These are phyloP conservation scores for Phytophthora pinifolia DNA, from an alignment of 352 stramenopile genomes.

Conservation along the genomic window DNA sequence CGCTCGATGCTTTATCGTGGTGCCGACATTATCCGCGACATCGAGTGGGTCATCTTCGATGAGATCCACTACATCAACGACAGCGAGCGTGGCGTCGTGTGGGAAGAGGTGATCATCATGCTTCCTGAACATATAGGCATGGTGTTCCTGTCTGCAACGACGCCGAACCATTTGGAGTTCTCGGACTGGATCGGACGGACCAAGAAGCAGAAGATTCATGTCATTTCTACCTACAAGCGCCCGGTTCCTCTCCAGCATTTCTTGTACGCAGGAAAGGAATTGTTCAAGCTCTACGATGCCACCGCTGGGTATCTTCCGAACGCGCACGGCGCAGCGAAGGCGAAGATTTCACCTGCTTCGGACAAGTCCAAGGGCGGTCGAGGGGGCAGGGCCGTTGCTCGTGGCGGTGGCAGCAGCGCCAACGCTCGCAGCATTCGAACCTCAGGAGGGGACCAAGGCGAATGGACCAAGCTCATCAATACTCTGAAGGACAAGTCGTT, in stretches of 20 bases:
- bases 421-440: constrained; percentile 54
- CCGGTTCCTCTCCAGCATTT: constrained; percentile 97
- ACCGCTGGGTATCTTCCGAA: constrained; percentile 53
- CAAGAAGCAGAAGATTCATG: constrained; percentile 96
- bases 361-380: constrained; percentile 56
- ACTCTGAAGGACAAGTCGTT: constrained; percentile 90
- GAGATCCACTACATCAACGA: constrained; percentile 99
- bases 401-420: constrained; percentile 40
- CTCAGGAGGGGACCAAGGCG: constrained; percentile 66
- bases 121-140: constrained; percentile 96
- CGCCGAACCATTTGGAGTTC: constrained; percentile 98
- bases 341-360: constrained; percentile 59
- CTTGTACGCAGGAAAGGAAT: constrained; percentile 94
- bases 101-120: constrained; percentile 98
- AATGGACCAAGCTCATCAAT: constrained; percentile 90
- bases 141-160: constrained; percentile 99
- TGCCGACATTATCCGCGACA: constrained; percentile 96
- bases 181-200: constrained; percentile 98
- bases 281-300: constrained; percentile 85
- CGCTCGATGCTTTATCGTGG: constrained; percentile 95
- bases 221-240: constrained; percentile 97
- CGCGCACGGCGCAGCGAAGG: constrained; percentile 59
- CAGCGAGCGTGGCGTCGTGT: constrained; percentile 97
- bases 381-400: constrained; percentile 24
- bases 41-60: constrained; percentile 98